A percentile compares a stretch with the other conserved stretches of the same genome.
phyloP scores from a whole-genome alignment of 345 rosid genomes.

The Populus nigra region DNA sequence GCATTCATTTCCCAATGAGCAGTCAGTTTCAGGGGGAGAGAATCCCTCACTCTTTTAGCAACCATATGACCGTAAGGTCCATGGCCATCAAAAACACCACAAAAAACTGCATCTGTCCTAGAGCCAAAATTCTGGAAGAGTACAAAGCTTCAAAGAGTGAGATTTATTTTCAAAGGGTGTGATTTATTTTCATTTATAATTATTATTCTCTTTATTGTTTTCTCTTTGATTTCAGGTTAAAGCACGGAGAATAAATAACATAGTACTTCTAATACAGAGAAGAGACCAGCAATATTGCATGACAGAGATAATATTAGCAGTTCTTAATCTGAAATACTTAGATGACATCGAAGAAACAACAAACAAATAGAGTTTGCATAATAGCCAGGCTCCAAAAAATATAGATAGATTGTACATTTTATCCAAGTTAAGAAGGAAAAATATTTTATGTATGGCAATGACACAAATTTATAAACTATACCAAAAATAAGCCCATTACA shows the following conservation, averaged over 20 bases:
- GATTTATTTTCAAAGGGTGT: not conserved
- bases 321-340: not conserved
- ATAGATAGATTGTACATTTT: too few species aligned
- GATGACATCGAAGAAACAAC: not conserved
- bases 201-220: not conserved
- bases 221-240: not conserved
- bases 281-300: not conserved
- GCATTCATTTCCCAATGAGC: constrained; percentile 71
- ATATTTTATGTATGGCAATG: not conserved
- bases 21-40: constrained; percentile 78
- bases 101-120: constrained; percentile 75
- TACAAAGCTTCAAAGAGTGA: not conserved
- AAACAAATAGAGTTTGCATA: not conserved
- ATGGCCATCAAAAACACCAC: constrained; percentile 99
- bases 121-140: constrained; percentile 72
- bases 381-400: not conserved
- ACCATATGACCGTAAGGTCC: constrained; percentile 98
- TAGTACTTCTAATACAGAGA: not conserved
- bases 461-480: not conserved
- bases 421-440: not conserved
- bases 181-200: not conserved
- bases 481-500: not conserved
- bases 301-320: not conserved
- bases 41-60: constrained; percentile 91
- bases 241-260: not conserved